Conservation (phyloP, 305 asterid genomes). For the Rubia tinctorum region DNA sequence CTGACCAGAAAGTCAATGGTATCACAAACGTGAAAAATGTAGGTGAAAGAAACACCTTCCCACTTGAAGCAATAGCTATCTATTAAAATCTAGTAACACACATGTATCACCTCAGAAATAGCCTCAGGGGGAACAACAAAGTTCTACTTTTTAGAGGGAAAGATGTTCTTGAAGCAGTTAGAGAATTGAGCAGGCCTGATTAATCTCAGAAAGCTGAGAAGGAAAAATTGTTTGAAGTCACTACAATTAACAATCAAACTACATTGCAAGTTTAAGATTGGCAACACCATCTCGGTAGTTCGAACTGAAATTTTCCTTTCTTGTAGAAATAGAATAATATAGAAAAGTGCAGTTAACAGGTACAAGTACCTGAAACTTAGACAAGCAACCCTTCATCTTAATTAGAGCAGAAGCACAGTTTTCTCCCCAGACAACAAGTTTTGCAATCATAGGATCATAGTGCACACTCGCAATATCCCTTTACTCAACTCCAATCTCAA, state of each 20-base stretch:
- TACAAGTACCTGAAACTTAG: conserved; percentile 2
- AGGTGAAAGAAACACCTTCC: not conserved
- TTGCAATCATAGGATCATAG: conserved; percentile 97
- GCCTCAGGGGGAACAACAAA: not conserved
- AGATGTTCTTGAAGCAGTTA: not conserved
- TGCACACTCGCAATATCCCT: conserved; percentile 97
- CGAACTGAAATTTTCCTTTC: too few relatives aligned
- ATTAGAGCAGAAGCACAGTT: conserved; percentile 72
- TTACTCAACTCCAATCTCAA: conserved; percentile 95
- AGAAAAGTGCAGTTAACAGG: conserved; percentile 15
- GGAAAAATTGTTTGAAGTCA: not conserved
- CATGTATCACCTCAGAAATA: not conserved
- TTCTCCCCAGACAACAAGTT: conserved; percentile 98
- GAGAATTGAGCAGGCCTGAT: not conserved
- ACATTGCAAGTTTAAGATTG: too few relatives aligned
- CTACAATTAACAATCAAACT: too few relatives aligned
- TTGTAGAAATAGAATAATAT: too few relatives aligned
- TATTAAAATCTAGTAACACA: not conserved
- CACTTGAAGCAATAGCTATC: not conserved
- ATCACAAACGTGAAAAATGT: not conserved
- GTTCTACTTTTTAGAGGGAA: not conserved
- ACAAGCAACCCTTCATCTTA: conserved; percentile 81
- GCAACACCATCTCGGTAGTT: too few relatives aligned
- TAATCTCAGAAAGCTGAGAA: not conserved
- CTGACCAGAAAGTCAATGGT: not conserved